These are phyloP conservation scores for Quercus lobata DNA, from an alignment of 331 rosid genomes.

Conservation along the genomic window DNA sequence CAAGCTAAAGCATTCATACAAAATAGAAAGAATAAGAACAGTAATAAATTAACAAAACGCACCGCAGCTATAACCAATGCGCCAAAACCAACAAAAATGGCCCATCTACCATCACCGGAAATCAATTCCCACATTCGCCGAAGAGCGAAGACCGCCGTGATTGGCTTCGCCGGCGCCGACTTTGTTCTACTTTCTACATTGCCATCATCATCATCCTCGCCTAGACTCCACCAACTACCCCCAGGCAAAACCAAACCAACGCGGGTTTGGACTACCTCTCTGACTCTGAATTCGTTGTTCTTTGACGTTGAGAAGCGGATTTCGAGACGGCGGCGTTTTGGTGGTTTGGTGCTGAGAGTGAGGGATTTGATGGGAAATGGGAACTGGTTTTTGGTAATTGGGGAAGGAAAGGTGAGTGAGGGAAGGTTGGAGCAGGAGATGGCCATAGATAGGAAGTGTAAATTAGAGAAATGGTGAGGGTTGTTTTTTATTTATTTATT, in stretches of 20 bases:
- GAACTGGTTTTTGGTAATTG: constrained; percentile 2
- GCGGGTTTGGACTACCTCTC: constrained; percentile 4
- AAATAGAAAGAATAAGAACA: neutral
- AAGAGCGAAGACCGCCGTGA: constrained; percentile 35
- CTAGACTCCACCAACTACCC: constrained; percentile 55
- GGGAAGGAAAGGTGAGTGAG: constrained; percentile 1
- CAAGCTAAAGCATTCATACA: neutral
- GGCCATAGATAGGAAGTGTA: constrained; percentile 26
- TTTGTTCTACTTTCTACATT: constrained; percentile 7
- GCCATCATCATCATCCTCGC: neutral
- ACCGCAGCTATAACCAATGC: constrained; percentile 62
- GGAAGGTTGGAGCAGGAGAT: neutral
- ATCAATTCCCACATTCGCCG: constrained; percentile 62
- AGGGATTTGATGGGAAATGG: constrained; percentile 5
- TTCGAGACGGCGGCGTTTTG: constrained; percentile 5
- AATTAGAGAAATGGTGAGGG: neutral
- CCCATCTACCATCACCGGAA: constrained; percentile 39
- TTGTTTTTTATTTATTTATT: too few relatives aligned
- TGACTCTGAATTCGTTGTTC: neutral
- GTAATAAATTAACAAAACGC: constrained; percentile 10
- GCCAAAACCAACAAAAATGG: constrained; percentile 40
- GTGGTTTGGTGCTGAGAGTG: neutral
- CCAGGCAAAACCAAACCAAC: constrained; percentile 20
- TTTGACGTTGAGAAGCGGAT: neutral
- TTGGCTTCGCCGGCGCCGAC: constrained; percentile 26